phyloP scores from a whole-genome alignment of 306 rosid genomes.

The Prunus padus region DNA sequence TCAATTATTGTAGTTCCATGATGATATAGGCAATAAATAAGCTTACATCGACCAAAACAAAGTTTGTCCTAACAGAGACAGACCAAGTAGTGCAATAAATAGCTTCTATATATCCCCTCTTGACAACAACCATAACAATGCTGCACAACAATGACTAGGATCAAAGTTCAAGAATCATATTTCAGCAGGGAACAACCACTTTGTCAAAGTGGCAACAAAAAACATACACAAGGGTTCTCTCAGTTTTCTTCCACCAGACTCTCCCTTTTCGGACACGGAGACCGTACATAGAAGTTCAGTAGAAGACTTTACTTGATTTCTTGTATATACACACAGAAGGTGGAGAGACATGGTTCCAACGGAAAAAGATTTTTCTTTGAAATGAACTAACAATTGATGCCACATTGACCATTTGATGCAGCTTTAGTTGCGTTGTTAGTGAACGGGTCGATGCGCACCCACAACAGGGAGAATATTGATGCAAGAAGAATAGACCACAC shows the following conservation, averaged over 20 bases:
- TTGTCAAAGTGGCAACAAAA: background rate
- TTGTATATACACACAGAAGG: constrained; percentile 45
- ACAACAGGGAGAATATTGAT: constrained; percentile 82
- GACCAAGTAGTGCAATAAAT: constrained; percentile 7
- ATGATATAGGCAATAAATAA: background rate
- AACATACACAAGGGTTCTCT: background rate
- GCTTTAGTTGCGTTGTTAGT: constrained; percentile 41
- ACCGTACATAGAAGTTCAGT: constrained; percentile 17
- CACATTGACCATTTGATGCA: constrained; percentile 65
- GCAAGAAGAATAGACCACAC: constrained; percentile 94
- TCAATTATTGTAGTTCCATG: constrained; percentile 8
- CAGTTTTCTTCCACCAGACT: constrained; percentile 7
- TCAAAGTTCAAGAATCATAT: constrained; percentile 14
- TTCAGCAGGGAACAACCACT: constrained; percentile 2
- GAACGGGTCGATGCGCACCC: constrained; percentile 95
- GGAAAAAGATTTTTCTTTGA: background rate
- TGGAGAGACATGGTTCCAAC: constrained; percentile 10
- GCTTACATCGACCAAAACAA: background rate
- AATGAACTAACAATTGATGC: constrained; percentile 61
- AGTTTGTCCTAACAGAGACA: background rate
- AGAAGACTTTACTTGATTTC: constrained; percentile 25
- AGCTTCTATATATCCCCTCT: constrained; percentile 25
- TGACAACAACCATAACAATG: constrained; percentile 19
- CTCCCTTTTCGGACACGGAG: constrained; percentile 5
- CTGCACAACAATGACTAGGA: constrained; percentile 34